phyloP scores from a whole-genome alignment of 2,329 filamentous ascomycete genomes.

The Dactylellina drechsleri region DNA sequence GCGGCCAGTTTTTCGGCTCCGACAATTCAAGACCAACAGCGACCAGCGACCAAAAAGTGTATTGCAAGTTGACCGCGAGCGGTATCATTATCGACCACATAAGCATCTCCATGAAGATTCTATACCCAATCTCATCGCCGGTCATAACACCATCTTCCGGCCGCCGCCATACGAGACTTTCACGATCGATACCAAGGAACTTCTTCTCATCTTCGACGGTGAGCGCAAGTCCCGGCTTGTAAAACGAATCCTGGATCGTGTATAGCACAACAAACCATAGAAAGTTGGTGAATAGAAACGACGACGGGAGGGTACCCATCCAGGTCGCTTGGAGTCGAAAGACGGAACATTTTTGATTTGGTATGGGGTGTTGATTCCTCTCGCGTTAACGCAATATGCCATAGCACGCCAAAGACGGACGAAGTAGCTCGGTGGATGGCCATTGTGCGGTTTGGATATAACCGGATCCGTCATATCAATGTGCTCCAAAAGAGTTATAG shows the following conservation, averaged over 20 bases:
- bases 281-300: conserved; percentile 21
- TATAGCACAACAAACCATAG: conserved; percentile 25
- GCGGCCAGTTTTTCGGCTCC: conserved; percentile 52
- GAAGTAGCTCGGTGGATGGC: conserved; percentile 34
- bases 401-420: conserved; percentile 37
- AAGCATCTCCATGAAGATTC: conserved; percentile 5
- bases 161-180: conserved; percentile 32
- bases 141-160: conserved; percentile 31
- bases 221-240: conserved; percentile 2
- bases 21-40: conserved; percentile 29
- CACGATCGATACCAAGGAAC: conserved; percentile 32
- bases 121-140: conserved; percentile 26
- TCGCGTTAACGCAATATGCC: conserved; percentile 36
- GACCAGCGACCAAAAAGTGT: conserved; percentile 25
- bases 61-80: conserved; percentile 21
- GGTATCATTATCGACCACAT: conserved; percentile 47
- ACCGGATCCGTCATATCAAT: conserved; percentile 34
- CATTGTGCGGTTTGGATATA: conserved; percentile 37
- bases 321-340: conserved; percentile 39
- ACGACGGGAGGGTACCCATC: conserved; percentile 41
- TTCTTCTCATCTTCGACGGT: conserved; percentile 20
- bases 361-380: conserved; percentile 36
- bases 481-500: conserved; percentile 18
- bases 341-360: conserved; percentile 47
- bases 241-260: conserved; percentile 24